These are phyloP conservation scores for Aspergillus awamori DNA, from an alignment of 2,329 filamentous ascomycete genomes.

Conservation along the genomic window DNA sequence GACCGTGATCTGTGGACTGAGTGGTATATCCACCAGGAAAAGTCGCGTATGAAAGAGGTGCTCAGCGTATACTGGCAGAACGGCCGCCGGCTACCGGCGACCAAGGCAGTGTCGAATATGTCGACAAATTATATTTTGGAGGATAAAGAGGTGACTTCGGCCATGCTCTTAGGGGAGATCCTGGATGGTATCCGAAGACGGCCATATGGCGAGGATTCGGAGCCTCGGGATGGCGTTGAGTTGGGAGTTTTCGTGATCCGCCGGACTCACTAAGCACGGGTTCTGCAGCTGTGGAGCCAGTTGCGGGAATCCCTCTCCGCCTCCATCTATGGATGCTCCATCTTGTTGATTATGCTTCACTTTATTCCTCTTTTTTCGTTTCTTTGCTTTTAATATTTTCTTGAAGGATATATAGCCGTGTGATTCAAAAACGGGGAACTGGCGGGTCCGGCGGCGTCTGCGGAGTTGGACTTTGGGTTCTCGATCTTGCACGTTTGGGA, in stretches of 20 bases:
- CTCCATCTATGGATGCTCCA: background rate
- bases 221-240: conserved; percentile 50
- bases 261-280: conserved; percentile 37
- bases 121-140: conserved; percentile 33
- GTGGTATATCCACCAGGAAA: conserved; percentile 68
- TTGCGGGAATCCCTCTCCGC: background rate
- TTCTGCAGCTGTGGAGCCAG: background rate
- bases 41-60: conserved; percentile 58
- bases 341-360: background rate
- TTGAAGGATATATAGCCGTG: conserved; percentile 17
- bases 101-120: conserved; percentile 30
- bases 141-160: conserved; percentile 53
- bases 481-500: conserved; percentile 15
- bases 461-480: conserved; percentile 10
- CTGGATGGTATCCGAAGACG: conserved; percentile 60
- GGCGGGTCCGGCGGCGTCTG: conserved; percentile 16
- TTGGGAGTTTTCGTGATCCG: conserved; percentile 55
- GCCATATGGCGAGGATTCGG: conserved; percentile 49
- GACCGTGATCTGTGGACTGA: conserved; percentile 61
- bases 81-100: conserved; percentile 36
- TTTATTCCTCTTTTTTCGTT: too few relatives aligned
- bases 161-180: conserved; percentile 61
- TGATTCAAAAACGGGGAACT: conserved; percentile 14
- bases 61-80: conserved; percentile 48
- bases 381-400: conserved; percentile 7